Evolutionary conservation across 305 asterid genomes (phyloP).

Genomic region (Fraxinus floribunda): DNA sequence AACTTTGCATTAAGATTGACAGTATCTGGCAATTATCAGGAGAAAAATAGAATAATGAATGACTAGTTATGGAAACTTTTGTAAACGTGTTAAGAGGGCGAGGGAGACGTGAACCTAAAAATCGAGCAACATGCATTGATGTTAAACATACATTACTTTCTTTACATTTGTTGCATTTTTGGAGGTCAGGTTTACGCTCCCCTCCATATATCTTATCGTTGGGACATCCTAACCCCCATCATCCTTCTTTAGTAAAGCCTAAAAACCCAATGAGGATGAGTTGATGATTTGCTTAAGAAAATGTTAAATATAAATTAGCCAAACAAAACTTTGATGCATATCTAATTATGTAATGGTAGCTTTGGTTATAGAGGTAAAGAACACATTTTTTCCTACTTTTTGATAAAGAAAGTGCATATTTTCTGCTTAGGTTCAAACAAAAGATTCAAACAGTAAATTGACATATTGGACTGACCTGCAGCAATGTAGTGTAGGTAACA

Average conservation of each 20-base stretch:
- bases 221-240: neutral
- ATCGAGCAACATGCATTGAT: neutral
- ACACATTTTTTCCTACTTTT: neutral
- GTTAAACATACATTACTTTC: neutral
- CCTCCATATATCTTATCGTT: neutral
- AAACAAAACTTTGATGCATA: neutral
- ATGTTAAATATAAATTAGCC: neutral
- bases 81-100: neutral
- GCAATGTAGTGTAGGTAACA: slow-evolving; percentile 62
- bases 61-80: neutral
- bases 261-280: neutral
- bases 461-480: slow-evolving; percentile 42
- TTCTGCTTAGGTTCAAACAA: neutral
- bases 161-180: neutral
- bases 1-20: slow-evolving; percentile 9
- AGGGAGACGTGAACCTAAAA: neutral
- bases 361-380: slow-evolving; percentile 12
- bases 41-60: neutral
- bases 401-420: slow-evolving; percentile 1
- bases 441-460: neutral
- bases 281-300: neutral
- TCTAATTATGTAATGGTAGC: neutral
- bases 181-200: neutral
- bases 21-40: neutral
- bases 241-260: neutral